Evolutionary conservation across 2,329 filamentous ascomycete species (phyloP), one percentile per base, ranked within the genome.

Genomic region (Calcarisporium arbuscula): DNA sequence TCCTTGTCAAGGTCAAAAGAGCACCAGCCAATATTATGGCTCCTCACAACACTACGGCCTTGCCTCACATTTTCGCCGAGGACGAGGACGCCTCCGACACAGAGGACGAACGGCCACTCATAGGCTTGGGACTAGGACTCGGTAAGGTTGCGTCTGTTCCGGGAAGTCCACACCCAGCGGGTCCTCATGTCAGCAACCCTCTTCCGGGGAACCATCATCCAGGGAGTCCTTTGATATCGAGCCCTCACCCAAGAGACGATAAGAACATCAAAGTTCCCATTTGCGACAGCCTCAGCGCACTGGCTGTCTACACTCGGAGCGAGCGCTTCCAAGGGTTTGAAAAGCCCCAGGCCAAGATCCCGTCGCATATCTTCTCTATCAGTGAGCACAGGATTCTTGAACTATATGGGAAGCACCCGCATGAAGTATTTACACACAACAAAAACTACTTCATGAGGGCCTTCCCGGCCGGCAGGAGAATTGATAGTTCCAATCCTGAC

Each of bases 401-500:
- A 20, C 58, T 77, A 11, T 58, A 68, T 38, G 46, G 48, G 60
- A 80, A 85, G 46, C 77, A 77, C 46, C 73, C 86, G 31, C 80
- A 75, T 42, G 80, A 82, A 35, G 77, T 98, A 28, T 87, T 94
- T 49, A 72, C 77, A 30, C 92, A 98, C 65, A 98, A 98, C 60
- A 81, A 85, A 48, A 72, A 76, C 35, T 88, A 82, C 58, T 75
- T 95, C 45, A 95, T 95, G 77, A 81, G 92, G 21, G 87, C 94
- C 8, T 98, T 95, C 54, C 92, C 92, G 5, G 82, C 82, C 17
- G 82, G 77, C 4, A 72, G 75, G 41, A 80, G 89, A 22, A 72
- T 95, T 34, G 79, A 82, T 49, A 95, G 89, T 28, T 86, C 85
- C n/a, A 98, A 98, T 55, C 92, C 92, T 26, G 89, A 96, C 50